These are phyloP conservation scores for Exobasidium rhododendri DNA, from an alignment of 1,284 basidiomycete species.

Conservation along the genomic window DNA sequence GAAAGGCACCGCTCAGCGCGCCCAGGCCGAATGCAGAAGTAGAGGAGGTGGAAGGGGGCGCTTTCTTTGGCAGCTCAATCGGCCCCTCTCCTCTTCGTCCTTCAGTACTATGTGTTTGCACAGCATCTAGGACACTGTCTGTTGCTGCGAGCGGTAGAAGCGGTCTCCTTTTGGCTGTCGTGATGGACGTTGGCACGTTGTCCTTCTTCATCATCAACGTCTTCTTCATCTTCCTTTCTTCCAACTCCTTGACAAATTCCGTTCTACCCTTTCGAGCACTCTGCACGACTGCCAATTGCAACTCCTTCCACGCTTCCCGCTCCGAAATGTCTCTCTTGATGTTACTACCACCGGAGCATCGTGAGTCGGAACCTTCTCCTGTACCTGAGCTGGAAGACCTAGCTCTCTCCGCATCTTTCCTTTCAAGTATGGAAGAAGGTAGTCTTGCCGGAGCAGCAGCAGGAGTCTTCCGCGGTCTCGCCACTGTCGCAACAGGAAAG, in stretches of 20 bases:
- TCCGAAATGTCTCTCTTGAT: constrained; percentile 50
- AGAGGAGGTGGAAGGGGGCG: too few relatives aligned
- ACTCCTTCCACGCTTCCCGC: constrained; percentile 48
- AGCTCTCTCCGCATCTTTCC: constrained; percentile 37
- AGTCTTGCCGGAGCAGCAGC: constrained; percentile 3
- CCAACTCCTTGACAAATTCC: not conserved
- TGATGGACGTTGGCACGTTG: not conserved
- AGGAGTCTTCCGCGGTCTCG: constrained; percentile 5
- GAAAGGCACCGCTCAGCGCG: not conserved
- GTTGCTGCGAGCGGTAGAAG: constrained; percentile 6
- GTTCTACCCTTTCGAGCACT: constrained; percentile 39
- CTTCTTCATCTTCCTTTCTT: constrained; percentile 1
- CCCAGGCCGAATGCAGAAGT: not conserved
- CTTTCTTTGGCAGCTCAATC: too few relatives aligned
- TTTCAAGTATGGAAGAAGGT: constrained; percentile 14
- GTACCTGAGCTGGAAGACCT: constrained; percentile 27
- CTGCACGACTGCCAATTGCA: constrained; percentile 49
- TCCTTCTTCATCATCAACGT: not conserved
- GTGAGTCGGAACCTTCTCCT: constrained; percentile 42
- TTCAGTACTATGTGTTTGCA: not conserved
- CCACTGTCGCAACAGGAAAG: constrained; percentile 35
- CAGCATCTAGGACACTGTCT: constrained; percentile 4
- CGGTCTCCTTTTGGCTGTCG: constrained; percentile 4
- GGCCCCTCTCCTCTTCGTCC: not conserved
- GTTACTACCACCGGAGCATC: constrained; percentile 51